phyloP scores from a whole-genome alignment of 768 basidiomycete species.

The Hygrophorus pudorinus region DNA sequence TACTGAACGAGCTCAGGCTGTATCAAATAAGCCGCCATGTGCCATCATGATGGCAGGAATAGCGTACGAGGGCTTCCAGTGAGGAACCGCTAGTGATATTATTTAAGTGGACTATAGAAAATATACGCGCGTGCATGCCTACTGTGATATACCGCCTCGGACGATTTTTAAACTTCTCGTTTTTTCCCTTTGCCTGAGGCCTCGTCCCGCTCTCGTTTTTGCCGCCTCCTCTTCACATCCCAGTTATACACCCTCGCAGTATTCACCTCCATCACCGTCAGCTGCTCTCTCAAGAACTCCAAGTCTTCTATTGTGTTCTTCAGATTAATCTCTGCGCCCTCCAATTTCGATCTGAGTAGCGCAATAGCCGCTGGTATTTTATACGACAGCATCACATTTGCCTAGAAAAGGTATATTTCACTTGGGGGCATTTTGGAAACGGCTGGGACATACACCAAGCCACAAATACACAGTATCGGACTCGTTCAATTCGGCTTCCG shows the following conservation, averaged over 20 bases:
- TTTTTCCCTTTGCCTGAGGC: slow-evolving; percentile 4
- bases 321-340: slow-evolving; percentile 56
- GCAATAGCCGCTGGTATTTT: slow-evolving; percentile 67
- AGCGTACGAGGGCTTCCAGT: too few species aligned
- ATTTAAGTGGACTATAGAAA: too few species aligned
- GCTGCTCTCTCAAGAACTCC: slow-evolving; percentile 88
- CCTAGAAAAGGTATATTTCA: slow-evolving; percentile 35
- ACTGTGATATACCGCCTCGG: too few species aligned
- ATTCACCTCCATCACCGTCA: slow-evolving; percentile 95
- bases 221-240: slow-evolving; percentile 81
- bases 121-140: too few species aligned
- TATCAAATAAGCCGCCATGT: too few species aligned
- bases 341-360: slow-evolving; percentile 68
- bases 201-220: slow-evolving; percentile 35
- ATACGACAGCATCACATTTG: slow-evolving; percentile 97
- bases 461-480: slow-evolving; percentile 88
- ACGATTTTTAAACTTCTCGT: not conserved
- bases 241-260: slow-evolving; percentile 94
- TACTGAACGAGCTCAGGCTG: too few species aligned
- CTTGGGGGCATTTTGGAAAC: not conserved
- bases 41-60: too few species aligned
- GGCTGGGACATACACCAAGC: slow-evolving; percentile 67
- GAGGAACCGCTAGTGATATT: too few species aligned
- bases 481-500: slow-evolving; percentile 81
- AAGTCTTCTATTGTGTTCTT: slow-evolving; percentile 74